Evolutionary conservation across 306 rosid species (phyloP), one percentile per base, ranked within the genome.

Genomic region (Dalbergia cultrata): DNA sequence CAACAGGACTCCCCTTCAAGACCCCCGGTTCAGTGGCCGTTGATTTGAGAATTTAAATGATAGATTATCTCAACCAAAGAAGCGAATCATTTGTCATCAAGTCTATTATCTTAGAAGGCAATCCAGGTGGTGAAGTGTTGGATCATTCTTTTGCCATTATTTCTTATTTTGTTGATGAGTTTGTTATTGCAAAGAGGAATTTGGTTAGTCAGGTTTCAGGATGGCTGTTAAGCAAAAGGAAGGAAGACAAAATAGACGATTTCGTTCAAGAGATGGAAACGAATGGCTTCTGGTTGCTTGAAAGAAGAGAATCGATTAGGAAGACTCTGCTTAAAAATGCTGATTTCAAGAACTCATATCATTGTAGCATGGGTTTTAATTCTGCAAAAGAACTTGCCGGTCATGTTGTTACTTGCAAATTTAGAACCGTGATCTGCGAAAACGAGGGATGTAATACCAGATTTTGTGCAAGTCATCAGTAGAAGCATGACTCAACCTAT

Each of bases 181-280:
- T 93, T 82, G 91, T 84, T 10, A 71, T 74, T 73, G 80, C 78
- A 4, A 91, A 91, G 89, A 86, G 91, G 80, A 95, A 89, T 88
- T 80, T 93, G 67, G 88, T 91, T 54, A 84, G 97, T 67, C 84
- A 90, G 69, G 92, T 93, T 61, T 91, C 97, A 0, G 97, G 92
- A 43, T 93, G 97, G 97, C 61, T 95, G 70, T 81, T 95, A 0
- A 93, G 95, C 35, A 97, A 95, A 22, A 87, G 82, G 78, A 86
- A 97, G 79, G 99, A 95, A 82, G 99, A 95, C 67, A 95, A 89
- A 2, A 93, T 93, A 12, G 99, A 93, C 71, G 97, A 95, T 87
- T 87, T 93, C 13, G 83, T 89, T 75, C 99, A 95, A 57, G 97
- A 93, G 77, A 86, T 95, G 87, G 97, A 89, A 14, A 74, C 78